A percentile compares a stretch with the other conserved stretches of the same genome.
Conservation (phyloP, 208 protist species). For the Crithidia fasciculata region DNA sequence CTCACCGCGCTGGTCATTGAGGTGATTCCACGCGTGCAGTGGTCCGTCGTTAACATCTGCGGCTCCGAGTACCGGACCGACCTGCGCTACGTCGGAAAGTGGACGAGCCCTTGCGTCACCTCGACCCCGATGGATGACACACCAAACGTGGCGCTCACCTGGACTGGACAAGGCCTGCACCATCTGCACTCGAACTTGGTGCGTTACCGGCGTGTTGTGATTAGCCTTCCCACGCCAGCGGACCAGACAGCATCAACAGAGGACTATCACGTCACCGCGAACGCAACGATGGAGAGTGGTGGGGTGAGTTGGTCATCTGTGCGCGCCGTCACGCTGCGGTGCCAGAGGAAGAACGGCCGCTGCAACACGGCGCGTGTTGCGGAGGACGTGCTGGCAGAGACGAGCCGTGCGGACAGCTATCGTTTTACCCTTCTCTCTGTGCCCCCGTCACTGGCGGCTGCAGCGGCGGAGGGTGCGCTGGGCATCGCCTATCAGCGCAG, state of each 20-base stretch:
- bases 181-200: slow-evolving; percentile 34
- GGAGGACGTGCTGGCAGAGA: slow-evolving; percentile 28
- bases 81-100: slow-evolving; percentile 38
- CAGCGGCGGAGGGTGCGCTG: slow-evolving; percentile 33
- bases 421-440: slow-evolving; percentile 13
- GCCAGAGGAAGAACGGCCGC: slow-evolving; percentile 25
- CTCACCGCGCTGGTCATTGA: slow-evolving; percentile 61
- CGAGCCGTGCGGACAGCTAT: not conserved
- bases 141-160: slow-evolving; percentile 31
- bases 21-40: slow-evolving; percentile 57
- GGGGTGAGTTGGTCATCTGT: slow-evolving; percentile 2
- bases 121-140: slow-evolving; percentile 2
- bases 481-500: slow-evolving; percentile 66
- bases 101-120: slow-evolving; percentile 31
- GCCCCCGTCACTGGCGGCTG: slow-evolving; percentile 23
- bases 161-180: slow-evolving; percentile 33
- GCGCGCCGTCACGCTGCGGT: slow-evolving; percentile 24
- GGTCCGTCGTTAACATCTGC: slow-evolving; percentile 72
- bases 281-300: slow-evolving; percentile 12
- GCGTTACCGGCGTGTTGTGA: slow-evolving; percentile 44
- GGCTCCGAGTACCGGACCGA: slow-evolving; percentile 33
- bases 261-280: slow-evolving; percentile 20
- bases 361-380: slow-evolving; percentile 39
- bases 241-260: slow-evolving; percentile 12
- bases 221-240: slow-evolving; percentile 42